A percentile compares a stretch with the other conserved stretches of the same genome.
Evolutionary conservation across 345 rosid genomes (phyloP).

Genomic region (Luvunga scandens): DNA sequence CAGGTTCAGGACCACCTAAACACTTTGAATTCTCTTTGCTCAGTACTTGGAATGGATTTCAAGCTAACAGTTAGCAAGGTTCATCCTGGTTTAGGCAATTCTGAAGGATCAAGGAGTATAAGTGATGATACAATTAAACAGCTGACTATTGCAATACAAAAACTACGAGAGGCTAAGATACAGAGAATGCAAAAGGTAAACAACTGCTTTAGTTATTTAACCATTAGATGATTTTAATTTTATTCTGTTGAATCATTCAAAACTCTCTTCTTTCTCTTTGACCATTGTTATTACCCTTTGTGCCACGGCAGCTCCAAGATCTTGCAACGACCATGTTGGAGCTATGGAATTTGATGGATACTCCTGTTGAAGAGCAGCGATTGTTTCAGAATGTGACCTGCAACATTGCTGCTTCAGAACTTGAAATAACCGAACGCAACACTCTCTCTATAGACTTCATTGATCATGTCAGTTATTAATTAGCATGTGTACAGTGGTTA

Average conservation of each 20-base stretch:
- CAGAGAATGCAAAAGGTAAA: constrained; percentile 88
- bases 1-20: constrained; percentile 52
- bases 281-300: constrained; percentile 8
- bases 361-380: constrained; percentile 95
- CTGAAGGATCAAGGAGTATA: constrained; percentile 51
- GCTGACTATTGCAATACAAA: constrained; percentile 45
- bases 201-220: neutral
- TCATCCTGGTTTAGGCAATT: constrained; percentile 52
- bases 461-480: constrained; percentile 54
- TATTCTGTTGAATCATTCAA: constrained; percentile 1
- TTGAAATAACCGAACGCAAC: constrained; percentile 81
- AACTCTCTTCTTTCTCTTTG: neutral
- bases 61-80: constrained; percentile 48
- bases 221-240: neutral
- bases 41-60: constrained; percentile 80
- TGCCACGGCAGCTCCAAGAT: constrained; percentile 81
- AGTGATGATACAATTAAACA: constrained; percentile 53
- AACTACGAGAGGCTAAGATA: constrained; percentile 65
- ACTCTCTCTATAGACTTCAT: constrained; percentile 78
- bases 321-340: constrained; percentile 88
- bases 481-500: neutral
- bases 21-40: constrained; percentile 47
- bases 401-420: constrained; percentile 93
- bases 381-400: constrained; percentile 82
- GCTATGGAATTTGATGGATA: constrained; percentile 98